Percentiles rank a stretch among this genome's conserved stretches.
phyloP scores from a whole-genome alignment of 1,284 basidiomycete species.

The Phellinidium pouzarii region DNA sequence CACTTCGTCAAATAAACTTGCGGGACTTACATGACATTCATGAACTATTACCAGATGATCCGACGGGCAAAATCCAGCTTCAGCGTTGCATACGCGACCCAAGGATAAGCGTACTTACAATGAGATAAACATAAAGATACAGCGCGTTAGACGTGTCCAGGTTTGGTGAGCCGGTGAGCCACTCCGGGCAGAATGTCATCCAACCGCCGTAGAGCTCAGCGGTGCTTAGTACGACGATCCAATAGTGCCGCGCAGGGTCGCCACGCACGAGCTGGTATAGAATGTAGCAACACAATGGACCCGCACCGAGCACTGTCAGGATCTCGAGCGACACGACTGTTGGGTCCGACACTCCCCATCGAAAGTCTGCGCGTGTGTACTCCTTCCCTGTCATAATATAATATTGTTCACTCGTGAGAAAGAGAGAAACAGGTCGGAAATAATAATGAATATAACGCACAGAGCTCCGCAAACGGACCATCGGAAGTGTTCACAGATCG shows the following conservation, averaged over 20 bases:
- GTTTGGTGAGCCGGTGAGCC: slow-evolving; percentile 69
- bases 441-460: slow-evolving; percentile 38
- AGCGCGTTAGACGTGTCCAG: slow-evolving; percentile 61
- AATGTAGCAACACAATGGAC: slow-evolving; percentile 64
- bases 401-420: slow-evolving; percentile 26
- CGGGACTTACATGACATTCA: slow-evolving; percentile 63
- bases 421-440: neutral
- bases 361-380: slow-evolving; percentile 71
- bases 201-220: slow-evolving; percentile 75
- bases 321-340: slow-evolving; percentile 77
- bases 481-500: slow-evolving; percentile 61
- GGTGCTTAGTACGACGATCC: slow-evolving; percentile 70
- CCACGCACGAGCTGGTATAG: slow-evolving; percentile 53
- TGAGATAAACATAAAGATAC: slow-evolving; percentile 41
- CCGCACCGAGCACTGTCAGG: slow-evolving; percentile 73
- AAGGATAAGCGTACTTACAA: slow-evolving; percentile 28
- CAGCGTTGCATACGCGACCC: too few relatives aligned
- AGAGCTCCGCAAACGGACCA: slow-evolving; percentile 70
- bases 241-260: slow-evolving; percentile 69
- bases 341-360: slow-evolving; percentile 74
- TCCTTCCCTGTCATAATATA: slow-evolving; percentile 44
- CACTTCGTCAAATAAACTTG: neutral
- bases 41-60: slow-evolving; percentile 42
- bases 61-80: too few relatives aligned
- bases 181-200: slow-evolving; percentile 82